These are phyloP conservation scores for Corylus avellana DNA, from an alignment of 306 rosid species.

Conservation along the genomic window DNA sequence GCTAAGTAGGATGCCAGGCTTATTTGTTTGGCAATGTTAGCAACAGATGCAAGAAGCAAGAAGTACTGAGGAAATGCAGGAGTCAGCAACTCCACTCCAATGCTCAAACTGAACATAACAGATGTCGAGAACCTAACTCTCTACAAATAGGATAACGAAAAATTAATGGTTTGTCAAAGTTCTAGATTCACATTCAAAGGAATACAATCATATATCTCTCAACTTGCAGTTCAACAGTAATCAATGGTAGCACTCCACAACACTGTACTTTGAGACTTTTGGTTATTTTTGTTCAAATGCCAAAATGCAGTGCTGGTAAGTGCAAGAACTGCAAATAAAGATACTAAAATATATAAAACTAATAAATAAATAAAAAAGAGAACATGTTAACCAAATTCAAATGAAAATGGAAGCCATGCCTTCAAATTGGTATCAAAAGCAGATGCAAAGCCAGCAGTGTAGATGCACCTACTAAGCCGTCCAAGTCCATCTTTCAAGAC, in stretches of 20 bases:
- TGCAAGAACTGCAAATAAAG: conserved; percentile 12
- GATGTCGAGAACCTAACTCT: conserved; percentile 88
- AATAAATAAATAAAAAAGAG: background rate
- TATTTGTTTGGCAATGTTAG: conserved; percentile 88
- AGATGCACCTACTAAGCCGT: conserved; percentile 79
- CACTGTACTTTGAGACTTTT: conserved; percentile 17
- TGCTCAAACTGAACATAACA: conserved; percentile 68
- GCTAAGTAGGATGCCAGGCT: conserved; percentile 70
- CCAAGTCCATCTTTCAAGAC: conserved; percentile 93
- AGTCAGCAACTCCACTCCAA: conserved; percentile 89
- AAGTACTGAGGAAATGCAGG: conserved; percentile 71
- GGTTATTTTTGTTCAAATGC: conserved; percentile 20
- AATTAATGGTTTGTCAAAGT: conserved; percentile 10
- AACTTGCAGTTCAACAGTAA: conserved; percentile 37
- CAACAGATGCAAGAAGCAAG: conserved; percentile 84
- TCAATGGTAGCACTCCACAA: conserved; percentile 4
- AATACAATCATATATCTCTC: conserved; percentile 4
- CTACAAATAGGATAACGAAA: conserved; percentile 45
- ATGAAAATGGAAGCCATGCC: conserved; percentile 44
- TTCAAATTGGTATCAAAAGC: conserved; percentile 85
- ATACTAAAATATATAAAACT: background rate
- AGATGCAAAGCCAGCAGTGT: conserved; percentile 87
- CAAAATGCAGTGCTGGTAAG: conserved; percentile 31
- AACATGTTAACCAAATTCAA: background rate
- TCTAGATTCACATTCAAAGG: background rate